Conservation (phyloP, 352 stramenopile genomes). For the Phytopythium mirpurense region DNA sequence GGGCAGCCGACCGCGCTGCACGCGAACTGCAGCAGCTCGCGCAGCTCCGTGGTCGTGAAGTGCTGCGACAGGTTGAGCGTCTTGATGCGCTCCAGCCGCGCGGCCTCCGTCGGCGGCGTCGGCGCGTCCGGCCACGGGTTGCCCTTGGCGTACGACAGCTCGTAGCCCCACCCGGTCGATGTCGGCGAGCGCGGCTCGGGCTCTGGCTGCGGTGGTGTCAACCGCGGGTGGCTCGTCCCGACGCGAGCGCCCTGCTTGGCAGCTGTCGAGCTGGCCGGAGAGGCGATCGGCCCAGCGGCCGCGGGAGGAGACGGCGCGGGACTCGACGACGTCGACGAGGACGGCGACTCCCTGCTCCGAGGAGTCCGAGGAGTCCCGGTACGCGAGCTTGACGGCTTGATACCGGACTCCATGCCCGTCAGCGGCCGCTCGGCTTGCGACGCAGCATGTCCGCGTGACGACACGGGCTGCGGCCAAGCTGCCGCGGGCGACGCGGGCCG, state of each 20-base stretch:
- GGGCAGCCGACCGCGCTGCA: constrained; percentile 61
- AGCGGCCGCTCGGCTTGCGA: neutral
- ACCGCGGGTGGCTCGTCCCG: constrained; percentile 1
- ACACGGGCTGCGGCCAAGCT: neutral
- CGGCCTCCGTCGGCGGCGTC: constrained; percentile 40
- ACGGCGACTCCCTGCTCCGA: neutral
- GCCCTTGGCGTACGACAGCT: constrained; percentile 64
- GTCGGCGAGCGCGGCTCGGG: neutral
- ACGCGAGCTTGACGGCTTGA: neutral
- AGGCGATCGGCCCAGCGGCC: neutral
- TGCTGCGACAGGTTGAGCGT: constrained; percentile 72
- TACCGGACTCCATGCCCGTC: neutral
- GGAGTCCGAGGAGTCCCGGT: neutral
- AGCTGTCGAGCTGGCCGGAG: too few species aligned
- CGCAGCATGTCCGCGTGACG: neutral
- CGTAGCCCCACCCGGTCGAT: constrained; percentile 40
- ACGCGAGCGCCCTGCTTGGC: constrained; percentile 3
- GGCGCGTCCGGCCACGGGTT: constrained; percentile 76
- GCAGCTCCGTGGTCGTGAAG: constrained; percentile 67
- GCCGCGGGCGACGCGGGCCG: neutral
- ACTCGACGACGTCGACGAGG: constrained; percentile 3
- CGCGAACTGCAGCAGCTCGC: constrained; percentile 71
- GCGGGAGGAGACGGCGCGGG: neutral
- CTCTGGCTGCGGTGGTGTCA: constrained; percentile 15
- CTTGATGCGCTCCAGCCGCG: constrained; percentile 54